A percentile compares a stretch with the other conserved stretches of the same genome.
Evolutionary conservation across 129 eudicot species (phyloP).

Genomic region (Tanacetum coccineum): DNA sequence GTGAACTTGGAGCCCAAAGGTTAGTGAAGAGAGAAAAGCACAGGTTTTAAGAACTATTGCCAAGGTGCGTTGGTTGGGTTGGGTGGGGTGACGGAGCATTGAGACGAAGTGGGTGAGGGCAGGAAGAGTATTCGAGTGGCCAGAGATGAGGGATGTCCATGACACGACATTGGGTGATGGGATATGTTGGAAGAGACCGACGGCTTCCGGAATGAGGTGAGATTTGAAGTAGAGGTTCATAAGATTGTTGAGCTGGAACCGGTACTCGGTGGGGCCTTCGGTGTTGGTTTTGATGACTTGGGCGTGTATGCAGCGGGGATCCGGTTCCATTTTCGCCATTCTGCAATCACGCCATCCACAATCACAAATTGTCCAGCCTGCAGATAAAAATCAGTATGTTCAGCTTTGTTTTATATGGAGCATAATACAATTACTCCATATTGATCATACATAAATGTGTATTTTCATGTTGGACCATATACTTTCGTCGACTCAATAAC

Average conservation of each 20-base stretch:
- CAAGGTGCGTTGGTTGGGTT: constrained; percentile 69
- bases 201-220: constrained; percentile 35
- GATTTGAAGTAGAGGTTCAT: constrained; percentile 69
- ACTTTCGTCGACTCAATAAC: no score
- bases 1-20: constrained; percentile 60
- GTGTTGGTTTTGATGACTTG: constrained; percentile 34
- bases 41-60: constrained; percentile 60
- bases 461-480: no score
- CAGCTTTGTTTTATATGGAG: no score
- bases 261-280: constrained; percentile 9
- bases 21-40: constrained; percentile 33
- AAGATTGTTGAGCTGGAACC: constrained; percentile 52
- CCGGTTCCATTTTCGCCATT: neutral
- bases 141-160: constrained; percentile 82
- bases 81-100: constrained; percentile 77
- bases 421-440: no score
- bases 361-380: no score
- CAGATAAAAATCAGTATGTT: no score
- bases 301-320: constrained; percentile 36
- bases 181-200: constrained; percentile 51
- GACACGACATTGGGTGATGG: constrained; percentile 73
- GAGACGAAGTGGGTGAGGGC: constrained; percentile 53
- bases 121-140: constrained; percentile 39
- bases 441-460: no score
- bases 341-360: neutral